Conservation (phyloP, 306 rosid species). For the Dicorynia guianensis region DNA sequence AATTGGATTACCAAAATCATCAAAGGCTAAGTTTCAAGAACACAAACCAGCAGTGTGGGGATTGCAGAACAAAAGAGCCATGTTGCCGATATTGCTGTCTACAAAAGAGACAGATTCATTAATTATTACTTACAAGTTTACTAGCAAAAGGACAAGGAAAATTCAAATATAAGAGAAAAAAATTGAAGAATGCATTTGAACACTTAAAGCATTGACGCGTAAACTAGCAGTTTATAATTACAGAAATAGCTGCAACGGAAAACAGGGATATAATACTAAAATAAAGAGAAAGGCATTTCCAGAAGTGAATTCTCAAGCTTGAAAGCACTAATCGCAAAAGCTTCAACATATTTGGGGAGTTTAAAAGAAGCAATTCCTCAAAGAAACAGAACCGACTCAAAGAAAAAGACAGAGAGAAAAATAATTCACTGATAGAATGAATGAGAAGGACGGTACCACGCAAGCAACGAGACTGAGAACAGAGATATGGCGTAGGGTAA, state of each 20-base stretch:
- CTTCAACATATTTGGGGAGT: too few relatives aligned
- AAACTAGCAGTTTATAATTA: too few relatives aligned
- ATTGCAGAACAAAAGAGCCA: conserved; percentile 92
- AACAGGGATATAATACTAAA: too few relatives aligned
- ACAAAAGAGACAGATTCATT: not conserved
- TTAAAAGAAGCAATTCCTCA: not conserved
- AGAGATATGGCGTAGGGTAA: conserved; percentile 70
- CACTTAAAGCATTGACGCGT: too few relatives aligned
- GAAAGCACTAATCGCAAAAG: too few relatives aligned
- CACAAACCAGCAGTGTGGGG: conserved; percentile 87
- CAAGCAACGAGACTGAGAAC: conserved; percentile 75
- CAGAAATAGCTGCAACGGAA: too few relatives aligned
- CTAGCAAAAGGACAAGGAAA: not conserved
- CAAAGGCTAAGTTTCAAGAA: not conserved
- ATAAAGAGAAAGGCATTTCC: not conserved
- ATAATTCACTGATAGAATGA: not conserved
- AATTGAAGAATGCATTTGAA: not conserved
- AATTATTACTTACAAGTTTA: not conserved
- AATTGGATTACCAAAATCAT: not conserved
- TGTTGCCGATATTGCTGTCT: conserved; percentile 81
- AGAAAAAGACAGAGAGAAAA: not conserved
- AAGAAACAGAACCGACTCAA: not conserved
- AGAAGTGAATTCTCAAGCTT: too few relatives aligned
- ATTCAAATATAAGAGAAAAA: not conserved
- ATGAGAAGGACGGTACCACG: conserved; percentile 49